These are phyloP conservation scores for Argentina anserina DNA, from an alignment of 306 rosid species.

Conservation along the genomic window DNA sequence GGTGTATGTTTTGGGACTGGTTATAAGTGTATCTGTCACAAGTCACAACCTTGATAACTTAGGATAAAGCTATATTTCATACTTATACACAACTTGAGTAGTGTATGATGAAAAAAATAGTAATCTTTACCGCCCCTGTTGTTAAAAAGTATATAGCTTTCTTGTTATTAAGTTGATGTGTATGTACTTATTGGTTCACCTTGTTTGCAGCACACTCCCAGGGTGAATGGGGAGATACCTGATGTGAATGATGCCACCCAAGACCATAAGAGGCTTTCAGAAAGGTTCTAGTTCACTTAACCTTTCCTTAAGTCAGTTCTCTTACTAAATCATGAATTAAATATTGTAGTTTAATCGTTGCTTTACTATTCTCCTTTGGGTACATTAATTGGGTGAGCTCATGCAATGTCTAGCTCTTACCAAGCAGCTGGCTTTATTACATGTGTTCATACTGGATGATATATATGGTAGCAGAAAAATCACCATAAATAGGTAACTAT, in stretches of 20 bases:
- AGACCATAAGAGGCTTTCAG: conserved; percentile 78
- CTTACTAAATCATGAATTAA: background rate
- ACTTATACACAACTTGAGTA: background rate
- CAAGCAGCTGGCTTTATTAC: background rate
- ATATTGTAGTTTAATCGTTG: background rate
- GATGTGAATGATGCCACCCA: conserved; percentile 85
- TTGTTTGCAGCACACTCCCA: conserved; percentile 88
- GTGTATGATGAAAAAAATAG: background rate
- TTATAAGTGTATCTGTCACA: background rate
- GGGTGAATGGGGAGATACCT: conserved; percentile 93
- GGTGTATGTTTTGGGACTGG: background rate
- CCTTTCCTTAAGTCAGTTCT: conserved; percentile 3
- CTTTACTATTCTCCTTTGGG: background rate
- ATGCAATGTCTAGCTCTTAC: background rate
- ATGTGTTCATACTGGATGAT: conserved; percentile 2
- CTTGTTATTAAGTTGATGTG: conserved; percentile 17
- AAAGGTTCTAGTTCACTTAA: conserved; percentile 49
- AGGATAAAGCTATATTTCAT: background rate
- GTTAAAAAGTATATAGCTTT: conserved; percentile 17
- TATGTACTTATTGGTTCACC: conserved; percentile 31
- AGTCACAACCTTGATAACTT: too few relatives aligned
- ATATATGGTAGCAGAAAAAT: conserved; percentile 1
- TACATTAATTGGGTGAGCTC: background rate
- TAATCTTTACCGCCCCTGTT: conserved; percentile 8
- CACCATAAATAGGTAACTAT: conserved; percentile 7